phyloP scores from a whole-genome alignment of 73 alveolate species.

The Paramecium sonneborni region DNA sequence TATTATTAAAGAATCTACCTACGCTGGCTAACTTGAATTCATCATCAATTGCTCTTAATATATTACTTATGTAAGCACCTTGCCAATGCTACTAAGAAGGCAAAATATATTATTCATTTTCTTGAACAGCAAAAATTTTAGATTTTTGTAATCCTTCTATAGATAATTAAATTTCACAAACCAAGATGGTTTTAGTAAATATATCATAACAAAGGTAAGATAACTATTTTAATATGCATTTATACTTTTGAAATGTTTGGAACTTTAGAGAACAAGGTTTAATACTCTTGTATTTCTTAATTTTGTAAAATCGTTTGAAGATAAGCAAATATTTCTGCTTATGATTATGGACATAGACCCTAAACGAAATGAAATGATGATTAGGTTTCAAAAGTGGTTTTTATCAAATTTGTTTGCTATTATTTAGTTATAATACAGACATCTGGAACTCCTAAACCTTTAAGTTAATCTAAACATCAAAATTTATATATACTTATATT shows the following conservation, averaged over 20 bases:
- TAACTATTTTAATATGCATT: background rate
- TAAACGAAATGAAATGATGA: slow-evolving; percentile 34
- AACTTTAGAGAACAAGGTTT: background rate
- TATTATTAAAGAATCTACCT: background rate
- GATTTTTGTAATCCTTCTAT: background rate
- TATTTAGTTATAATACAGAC: background rate
- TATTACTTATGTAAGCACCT: slow-evolving; percentile 23
- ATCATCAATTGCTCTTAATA: background rate
- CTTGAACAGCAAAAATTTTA: background rate
- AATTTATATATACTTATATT: background rate
- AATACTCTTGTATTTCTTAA: background rate
- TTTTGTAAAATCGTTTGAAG: background rate
- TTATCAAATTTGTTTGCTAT: background rate
- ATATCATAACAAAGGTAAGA: background rate
- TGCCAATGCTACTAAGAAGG: background rate
- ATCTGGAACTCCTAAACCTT: slow-evolving; percentile 8
- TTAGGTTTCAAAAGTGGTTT: background rate
- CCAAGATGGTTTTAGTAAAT: background rate
- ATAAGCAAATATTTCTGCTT: background rate
- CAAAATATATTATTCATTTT: background rate
- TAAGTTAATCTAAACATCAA: background rate
- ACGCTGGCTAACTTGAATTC: background rate
- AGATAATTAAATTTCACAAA: background rate
- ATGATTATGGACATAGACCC: slow-evolving; percentile 15
- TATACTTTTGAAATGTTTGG: background rate